phyloP scores from a whole-genome alignment of 1,139 yeast species.

The Trichomonascaceae sp. region DNA sequence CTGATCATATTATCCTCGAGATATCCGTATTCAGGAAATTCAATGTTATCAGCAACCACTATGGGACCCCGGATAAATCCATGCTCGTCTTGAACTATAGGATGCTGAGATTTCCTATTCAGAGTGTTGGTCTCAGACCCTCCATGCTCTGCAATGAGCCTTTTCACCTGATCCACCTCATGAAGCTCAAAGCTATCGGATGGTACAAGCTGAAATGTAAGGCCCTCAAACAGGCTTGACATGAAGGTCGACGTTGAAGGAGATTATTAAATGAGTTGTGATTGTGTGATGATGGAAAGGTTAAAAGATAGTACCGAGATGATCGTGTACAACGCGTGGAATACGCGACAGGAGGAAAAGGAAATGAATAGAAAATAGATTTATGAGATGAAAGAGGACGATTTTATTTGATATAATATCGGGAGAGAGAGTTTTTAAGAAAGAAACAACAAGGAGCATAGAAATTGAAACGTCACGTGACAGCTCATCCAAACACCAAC shows the following conservation, averaged over 20 bases:
- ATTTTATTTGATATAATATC: not conserved
- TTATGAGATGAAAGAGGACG: not conserved
- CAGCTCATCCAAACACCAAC: too few relatives aligned
- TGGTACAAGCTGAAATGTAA: slow-evolving; percentile 8
- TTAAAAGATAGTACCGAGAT: not conserved
- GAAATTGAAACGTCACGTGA: too few relatives aligned
- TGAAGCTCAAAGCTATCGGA: slow-evolving; percentile 10
- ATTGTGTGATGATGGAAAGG: not conserved
- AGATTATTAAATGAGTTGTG: not conserved
- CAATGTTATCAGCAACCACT: slow-evolving; percentile 48
- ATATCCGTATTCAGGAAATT: slow-evolving; percentile 50
- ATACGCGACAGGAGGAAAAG: not conserved
- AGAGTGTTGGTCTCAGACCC: slow-evolving; percentile 2
- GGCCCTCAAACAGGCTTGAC: slow-evolving; percentile 6
- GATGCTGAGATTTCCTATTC: not conserved
- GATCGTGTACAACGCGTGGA: not conserved
- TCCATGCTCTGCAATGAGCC: slow-evolving; percentile 11
- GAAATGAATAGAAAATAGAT: not conserved
- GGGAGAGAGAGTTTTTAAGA: too few relatives aligned
- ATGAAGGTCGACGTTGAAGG: not conserved
- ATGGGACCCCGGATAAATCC: slow-evolving; percentile 33
- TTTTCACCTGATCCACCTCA: slow-evolving; percentile 7
- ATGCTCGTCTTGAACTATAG: slow-evolving; percentile 4
- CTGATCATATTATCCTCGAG: slow-evolving; percentile 58
- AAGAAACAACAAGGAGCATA: too few relatives aligned